Conservation (phyloP, 2,329 filamentous ascomycete genomes). For the Ceratocystis eucalypticola region DNA sequence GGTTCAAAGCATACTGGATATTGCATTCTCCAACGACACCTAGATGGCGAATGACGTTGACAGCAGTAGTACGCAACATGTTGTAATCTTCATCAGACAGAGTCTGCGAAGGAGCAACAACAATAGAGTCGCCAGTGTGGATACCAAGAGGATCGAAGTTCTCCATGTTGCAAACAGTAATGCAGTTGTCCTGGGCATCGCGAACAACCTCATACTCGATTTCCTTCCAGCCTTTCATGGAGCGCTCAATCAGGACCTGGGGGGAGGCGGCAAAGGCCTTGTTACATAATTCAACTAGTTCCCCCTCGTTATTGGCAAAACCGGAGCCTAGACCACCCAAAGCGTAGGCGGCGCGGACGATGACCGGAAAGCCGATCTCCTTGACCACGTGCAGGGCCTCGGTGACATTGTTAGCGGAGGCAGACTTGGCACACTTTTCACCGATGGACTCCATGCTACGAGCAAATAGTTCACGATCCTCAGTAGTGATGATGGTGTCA, state of each 20-base stretch:
- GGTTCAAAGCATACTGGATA: slow-evolving; percentile 95
- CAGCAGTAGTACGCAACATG: slow-evolving; percentile 92
- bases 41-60: slow-evolving; percentile 93
- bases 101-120: slow-evolving; percentile 93
- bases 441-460: slow-evolving; percentile 97
- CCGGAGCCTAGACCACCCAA: slow-evolving; percentile 90
- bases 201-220: slow-evolving; percentile 98
- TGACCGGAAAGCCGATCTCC: slow-evolving; percentile 89
- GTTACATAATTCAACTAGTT: slow-evolving; percentile 77
- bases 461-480: slow-evolving; percentile 93
- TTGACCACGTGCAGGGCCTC: slow-evolving; percentile 83
- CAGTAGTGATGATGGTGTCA: slow-evolving; percentile 94
- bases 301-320: slow-evolving; percentile 75
- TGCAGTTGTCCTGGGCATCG: slow-evolving; percentile 92
- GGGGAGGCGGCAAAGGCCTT: slow-evolving; percentile 92
- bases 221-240: slow-evolving; percentile 99
- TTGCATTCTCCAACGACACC: slow-evolving; percentile 98
- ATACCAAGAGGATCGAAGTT: slow-evolving; percentile 98
- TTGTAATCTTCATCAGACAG: slow-evolving; percentile 97
- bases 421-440: slow-evolving; percentile 95
- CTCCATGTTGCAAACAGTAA: slow-evolving; percentile 99
- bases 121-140: slow-evolving; percentile 95
- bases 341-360: slow-evolving; percentile 90
- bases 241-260: slow-evolving; percentile 90
- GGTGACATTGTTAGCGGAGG: slow-evolving; percentile 74